A percentile compares a stretch with the other conserved stretches of the same genome.
These are phyloP conservation scores for Neonectria magnoliae DNA, from an alignment of 2,329 filamentous ascomycete genomes.

Conservation along the genomic window DNA sequence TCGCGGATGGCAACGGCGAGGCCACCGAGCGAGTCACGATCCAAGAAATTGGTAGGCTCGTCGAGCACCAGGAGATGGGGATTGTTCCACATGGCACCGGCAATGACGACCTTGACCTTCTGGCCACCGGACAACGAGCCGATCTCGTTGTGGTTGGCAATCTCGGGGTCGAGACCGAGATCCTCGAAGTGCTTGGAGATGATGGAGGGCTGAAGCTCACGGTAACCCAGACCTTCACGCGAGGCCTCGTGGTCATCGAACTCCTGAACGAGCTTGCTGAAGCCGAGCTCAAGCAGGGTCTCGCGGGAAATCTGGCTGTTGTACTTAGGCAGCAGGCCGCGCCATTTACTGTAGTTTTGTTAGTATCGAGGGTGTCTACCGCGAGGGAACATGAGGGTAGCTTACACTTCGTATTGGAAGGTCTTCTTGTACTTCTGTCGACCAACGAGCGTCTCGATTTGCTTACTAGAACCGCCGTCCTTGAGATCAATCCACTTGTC, in stretches of 20 bases:
- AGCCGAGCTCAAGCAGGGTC: slow-evolving; percentile 85
- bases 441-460: slow-evolving; percentile 90
- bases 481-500: slow-evolving; percentile 87
- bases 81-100: slow-evolving; percentile 98
- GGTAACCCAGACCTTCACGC: slow-evolving; percentile 97
- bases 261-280: slow-evolving; percentile 93
- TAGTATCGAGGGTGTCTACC: slow-evolving; percentile 33
- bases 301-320: slow-evolving; percentile 95
- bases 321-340: slow-evolving; percentile 86
- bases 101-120: slow-evolving; percentile 98
- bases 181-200: slow-evolving; percentile 99
- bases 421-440: slow-evolving; percentile 99
- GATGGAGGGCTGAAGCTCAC: slow-evolving; percentile 88
- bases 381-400: slow-evolving; percentile 25
- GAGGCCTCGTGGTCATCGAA: slow-evolving; percentile 99
- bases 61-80: slow-evolving; percentile 96
- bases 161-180: slow-evolving; percentile 93
- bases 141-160: slow-evolving; percentile 99
- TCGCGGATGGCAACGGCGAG: slow-evolving; percentile 97
- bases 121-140: slow-evolving; percentile 95
- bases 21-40: slow-evolving; percentile 95
- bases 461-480: slow-evolving; percentile 80
- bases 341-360: slow-evolving; percentile 77
- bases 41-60: slow-evolving; percentile 99
- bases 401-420: slow-evolving; percentile 95